Conservation (phyloP, 352 stramenopile genomes). For the Pilasporangium apinafurcum region DNA sequence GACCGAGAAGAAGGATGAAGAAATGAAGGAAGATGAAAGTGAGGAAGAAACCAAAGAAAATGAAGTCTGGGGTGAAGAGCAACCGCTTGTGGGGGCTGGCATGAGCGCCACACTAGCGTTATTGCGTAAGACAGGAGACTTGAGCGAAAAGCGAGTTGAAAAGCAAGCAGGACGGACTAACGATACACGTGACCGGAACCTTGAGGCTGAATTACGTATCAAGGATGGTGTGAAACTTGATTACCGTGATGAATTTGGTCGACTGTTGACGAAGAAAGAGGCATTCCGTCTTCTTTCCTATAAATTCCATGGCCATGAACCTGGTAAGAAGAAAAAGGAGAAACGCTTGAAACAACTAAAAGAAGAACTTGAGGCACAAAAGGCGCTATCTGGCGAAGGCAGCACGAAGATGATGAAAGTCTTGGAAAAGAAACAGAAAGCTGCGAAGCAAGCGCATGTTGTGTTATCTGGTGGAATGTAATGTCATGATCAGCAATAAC, state of each 20-base stretch:
- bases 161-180: constrained; percentile 92
- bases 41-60: constrained; percentile 49
- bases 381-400: constrained; percentile 68
- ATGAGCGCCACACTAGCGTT: constrained; percentile 91
- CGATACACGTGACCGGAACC: constrained; percentile 91
- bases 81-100: constrained; percentile 78
- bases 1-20: constrained; percentile 26
- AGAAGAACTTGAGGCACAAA: constrained; percentile 70
- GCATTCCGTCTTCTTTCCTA: constrained; percentile 97
- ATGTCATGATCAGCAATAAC: neutral
- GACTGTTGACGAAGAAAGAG: constrained; percentile 96
- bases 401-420: constrained; percentile 83
- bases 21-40: constrained; percentile 18
- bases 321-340: constrained; percentile 97
- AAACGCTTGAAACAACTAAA: constrained; percentile 89
- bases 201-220: constrained; percentile 79
- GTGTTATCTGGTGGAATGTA: constrained; percentile 71
- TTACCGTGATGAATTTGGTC: constrained; percentile 96
- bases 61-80: constrained; percentile 72
- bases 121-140: constrained; percentile 90
- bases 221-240: constrained; percentile 91
- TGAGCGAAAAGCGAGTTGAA: constrained; percentile 83
- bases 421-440: constrained; percentile 80
- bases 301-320: constrained; percentile 97
- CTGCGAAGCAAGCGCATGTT: constrained; percentile 76